A percentile compares a stretch with the other conserved stretches of the same genome.
Conservation (phyloP, 2,329 filamentous ascomycete species). For the Aspergillus sp. region DNA sequence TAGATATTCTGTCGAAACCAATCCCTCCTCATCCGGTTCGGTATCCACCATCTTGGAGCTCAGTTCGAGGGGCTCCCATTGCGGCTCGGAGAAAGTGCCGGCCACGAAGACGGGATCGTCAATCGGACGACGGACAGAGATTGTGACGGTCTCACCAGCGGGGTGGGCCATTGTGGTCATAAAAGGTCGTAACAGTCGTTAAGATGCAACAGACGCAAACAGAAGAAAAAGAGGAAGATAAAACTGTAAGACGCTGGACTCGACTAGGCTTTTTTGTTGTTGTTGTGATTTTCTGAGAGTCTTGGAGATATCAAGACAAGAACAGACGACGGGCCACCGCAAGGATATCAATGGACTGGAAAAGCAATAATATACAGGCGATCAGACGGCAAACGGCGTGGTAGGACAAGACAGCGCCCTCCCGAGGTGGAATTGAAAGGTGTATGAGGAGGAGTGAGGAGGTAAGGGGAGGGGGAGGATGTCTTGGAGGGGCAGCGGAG, state of each 20-base stretch:
- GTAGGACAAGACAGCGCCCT: constrained; percentile 12
- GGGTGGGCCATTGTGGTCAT: constrained; percentile 25
- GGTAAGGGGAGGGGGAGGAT: constrained; percentile 14
- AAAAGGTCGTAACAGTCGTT: constrained; percentile 25
- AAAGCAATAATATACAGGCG: constrained; percentile 21
- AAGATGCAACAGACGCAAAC: constrained; percentile 20
- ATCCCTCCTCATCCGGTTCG: constrained; percentile 18
- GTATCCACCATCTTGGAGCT: constrained; percentile 23
- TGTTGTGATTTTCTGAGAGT: not conserved
- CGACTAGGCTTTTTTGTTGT: not conserved
- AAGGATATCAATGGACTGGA: constrained; percentile 16
- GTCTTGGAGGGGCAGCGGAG: constrained; percentile 17
- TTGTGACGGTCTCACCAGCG: constrained; percentile 27
- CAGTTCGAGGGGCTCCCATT: constrained; percentile 32
- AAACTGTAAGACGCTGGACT: constrained; percentile 1
- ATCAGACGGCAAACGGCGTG: constrained; percentile 4
- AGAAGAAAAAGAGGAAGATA: constrained; percentile 20
- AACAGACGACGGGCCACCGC: constrained; percentile 12
- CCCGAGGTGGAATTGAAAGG: constrained; percentile 20
- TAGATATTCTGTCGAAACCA: constrained; percentile 23
- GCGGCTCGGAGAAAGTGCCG: constrained; percentile 31
- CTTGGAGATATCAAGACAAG: constrained; percentile 2
- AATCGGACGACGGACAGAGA: constrained; percentile 30
- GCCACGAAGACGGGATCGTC: constrained; percentile 31
- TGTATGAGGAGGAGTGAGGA: constrained; percentile 10